These are phyloP conservation scores for Sclerotinia trifoliorum DNA, from an alignment of 2,329 filamentous ascomycete genomes.

Conservation along the genomic window DNA sequence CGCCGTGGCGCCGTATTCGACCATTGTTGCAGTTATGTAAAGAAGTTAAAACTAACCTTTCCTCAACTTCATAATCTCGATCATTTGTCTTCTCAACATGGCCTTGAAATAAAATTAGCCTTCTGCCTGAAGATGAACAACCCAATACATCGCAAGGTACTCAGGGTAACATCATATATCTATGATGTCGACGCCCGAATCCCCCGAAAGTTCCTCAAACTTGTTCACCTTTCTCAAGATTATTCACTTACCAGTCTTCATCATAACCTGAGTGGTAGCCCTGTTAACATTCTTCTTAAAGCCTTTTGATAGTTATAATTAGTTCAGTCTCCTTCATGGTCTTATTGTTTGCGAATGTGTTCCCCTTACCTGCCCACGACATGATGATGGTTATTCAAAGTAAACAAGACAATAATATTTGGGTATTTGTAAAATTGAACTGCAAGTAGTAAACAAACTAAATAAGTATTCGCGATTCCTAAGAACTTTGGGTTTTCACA, in stretches of 20 bases:
- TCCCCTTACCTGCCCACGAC: slow-evolving; percentile 48
- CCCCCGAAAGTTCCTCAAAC: neutral
- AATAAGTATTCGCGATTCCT: neutral
- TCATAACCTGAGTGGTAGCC: slow-evolving; percentile 99
- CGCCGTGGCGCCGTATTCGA: neutral
- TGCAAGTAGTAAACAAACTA: neutral
- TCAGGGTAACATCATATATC: neutral
- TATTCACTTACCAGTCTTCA: slow-evolving; percentile 78
- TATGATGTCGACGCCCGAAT: neutral
- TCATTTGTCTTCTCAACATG: slow-evolving; percentile 99
- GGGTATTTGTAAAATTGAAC: slow-evolving; percentile 3
- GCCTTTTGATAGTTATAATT: slow-evolving; percentile 46
- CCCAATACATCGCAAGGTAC: neutral
- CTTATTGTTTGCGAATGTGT: slow-evolving; percentile 32
- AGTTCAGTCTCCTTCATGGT: slow-evolving; percentile 21
- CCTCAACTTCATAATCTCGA: slow-evolving; percentile 97
- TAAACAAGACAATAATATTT: neutral
- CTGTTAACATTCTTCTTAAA: slow-evolving; percentile 98
- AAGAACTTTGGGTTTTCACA: neutral
- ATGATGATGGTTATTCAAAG: slow-evolving; percentile 39
- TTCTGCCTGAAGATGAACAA: slow-evolving; percentile 3
- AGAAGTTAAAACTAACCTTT: slow-evolving; percentile 56
- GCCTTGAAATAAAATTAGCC: slow-evolving; percentile 47
- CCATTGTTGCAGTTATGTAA: neutral
- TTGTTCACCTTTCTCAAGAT: no score